Percentiles rank a stretch among this genome's conserved stretches.
phyloP scores from a whole-genome alignment of 768 basidiomycete genomes.

The Brasilioporus rufonigricans region DNA sequence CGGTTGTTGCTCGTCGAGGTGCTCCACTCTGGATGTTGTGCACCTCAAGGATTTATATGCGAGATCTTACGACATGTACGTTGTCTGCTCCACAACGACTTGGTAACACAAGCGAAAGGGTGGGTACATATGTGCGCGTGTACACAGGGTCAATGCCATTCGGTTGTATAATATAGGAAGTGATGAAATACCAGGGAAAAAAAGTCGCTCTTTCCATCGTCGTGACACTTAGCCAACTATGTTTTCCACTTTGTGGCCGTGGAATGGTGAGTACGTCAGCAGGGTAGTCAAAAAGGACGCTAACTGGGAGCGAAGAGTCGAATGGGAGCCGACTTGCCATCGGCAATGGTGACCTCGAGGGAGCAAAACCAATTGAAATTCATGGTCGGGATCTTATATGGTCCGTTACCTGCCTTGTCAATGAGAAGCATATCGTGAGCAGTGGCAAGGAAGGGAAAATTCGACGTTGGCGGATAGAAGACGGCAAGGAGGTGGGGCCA shows the following conservation, averaged over 20 bases:
- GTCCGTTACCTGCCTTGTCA: slow-evolving; percentile 6
- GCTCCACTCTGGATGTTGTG: too few species aligned
- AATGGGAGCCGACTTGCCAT: background rate
- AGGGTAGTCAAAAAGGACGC: background rate
- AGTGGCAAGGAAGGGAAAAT: slow-evolving; percentile 1
- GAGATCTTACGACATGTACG: background rate
- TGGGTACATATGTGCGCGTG: background rate
- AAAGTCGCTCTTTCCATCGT: background rate
- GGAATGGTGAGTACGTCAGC: background rate
- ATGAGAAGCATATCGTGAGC: slow-evolving; percentile 1
- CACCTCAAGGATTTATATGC: too few species aligned
- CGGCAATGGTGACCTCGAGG: background rate
- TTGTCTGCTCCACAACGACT: background rate
- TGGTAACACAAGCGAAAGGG: background rate
- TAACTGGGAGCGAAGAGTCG: background rate
- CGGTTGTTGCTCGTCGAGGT: too few species aligned
- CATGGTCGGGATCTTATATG: slow-evolving; percentile 1
- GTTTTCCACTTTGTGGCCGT: background rate
- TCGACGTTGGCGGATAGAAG: slow-evolving; percentile 2
- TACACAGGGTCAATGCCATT: background rate
- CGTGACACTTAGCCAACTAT: background rate
- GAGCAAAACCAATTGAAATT: background rate
- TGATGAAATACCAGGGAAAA: background rate
- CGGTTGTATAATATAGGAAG: background rate
- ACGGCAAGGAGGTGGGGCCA: background rate